Conservation (phyloP, 345 rosid species). For the Pugionium dolabratum region DNA sequence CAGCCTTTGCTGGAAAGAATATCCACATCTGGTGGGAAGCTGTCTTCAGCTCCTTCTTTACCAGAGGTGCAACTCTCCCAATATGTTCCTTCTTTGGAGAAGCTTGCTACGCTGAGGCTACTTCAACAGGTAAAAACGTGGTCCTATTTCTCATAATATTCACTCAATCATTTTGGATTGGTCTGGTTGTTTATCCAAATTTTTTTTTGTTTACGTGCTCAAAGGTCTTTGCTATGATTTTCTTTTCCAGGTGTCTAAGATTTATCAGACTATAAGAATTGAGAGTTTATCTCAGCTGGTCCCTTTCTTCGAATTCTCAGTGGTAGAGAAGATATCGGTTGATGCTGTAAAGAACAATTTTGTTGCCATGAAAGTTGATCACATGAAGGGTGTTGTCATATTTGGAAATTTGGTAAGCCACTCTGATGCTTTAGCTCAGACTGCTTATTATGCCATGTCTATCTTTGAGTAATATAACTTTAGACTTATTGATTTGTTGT, state of each 20-base stretch:
- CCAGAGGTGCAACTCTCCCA: constrained; percentile 85
- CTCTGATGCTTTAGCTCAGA: neutral
- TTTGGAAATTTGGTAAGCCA: constrained; percentile 72
- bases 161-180: neutral
- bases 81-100: constrained; percentile 82
- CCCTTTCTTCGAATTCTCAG: constrained; percentile 83
- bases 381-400: constrained; percentile 68
- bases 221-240: no score
- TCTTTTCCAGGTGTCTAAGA: constrained; percentile 74
- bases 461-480: no score
- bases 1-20: constrained; percentile 75
- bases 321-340: constrained; percentile 87
- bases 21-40: constrained; percentile 90
- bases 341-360: constrained; percentile 87
- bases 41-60: constrained; percentile 84
- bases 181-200: neutral
- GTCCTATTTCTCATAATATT: neutral
- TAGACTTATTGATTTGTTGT: neutral
- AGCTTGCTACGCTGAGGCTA: constrained; percentile 81
- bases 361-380: constrained; percentile 86
- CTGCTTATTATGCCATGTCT: no score
- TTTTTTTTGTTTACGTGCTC: neutral
- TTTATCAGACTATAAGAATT: constrained; percentile 82
- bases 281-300: constrained; percentile 74
- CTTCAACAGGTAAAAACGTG: constrained; percentile 70